These are phyloP conservation scores for Cronartium quercuum DNA, from an alignment of 1,284 basidiomycete genomes.

Conservation along the genomic window DNA sequence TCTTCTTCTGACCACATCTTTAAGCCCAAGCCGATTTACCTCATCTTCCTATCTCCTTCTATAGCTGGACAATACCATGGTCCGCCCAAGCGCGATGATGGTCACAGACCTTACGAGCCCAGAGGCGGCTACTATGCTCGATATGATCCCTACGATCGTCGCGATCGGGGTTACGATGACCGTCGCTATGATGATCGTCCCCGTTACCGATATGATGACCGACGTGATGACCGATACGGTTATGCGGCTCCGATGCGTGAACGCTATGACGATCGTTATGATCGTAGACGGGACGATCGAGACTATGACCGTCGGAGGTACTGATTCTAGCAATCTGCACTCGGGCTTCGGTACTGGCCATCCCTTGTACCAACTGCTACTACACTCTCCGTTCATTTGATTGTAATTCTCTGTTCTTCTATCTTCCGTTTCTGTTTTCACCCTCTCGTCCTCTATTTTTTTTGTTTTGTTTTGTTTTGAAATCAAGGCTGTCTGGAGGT, in stretches of 20 bases:
- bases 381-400: too few relatives aligned
- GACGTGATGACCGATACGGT: conserved; percentile 41
- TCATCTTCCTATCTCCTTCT: too few relatives aligned
- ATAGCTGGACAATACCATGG: conserved; percentile 43
- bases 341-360: too few relatives aligned
- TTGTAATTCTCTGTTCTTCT: too few relatives aligned
- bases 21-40: conserved; percentile 54
- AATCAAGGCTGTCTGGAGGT: too few relatives aligned
- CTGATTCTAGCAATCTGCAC: too few relatives aligned
- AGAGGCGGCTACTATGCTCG: conserved; percentile 48
- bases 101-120: conserved; percentile 63
- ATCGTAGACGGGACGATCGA: conserved; percentile 28
- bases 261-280: conserved; percentile 34
- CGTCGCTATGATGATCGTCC: conserved; percentile 10
- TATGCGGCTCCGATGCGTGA: conserved; percentile 40
- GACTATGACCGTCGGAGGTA: conserved; percentile 37
- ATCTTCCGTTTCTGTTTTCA: too few relatives aligned
- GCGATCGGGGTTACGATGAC: conserved; percentile 17
- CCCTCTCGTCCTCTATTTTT: too few relatives aligned
- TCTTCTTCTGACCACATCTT: conserved; percentile 5
- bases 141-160: conserved; percentile 39
- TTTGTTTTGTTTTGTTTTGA: too few relatives aligned
- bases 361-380: too few relatives aligned
- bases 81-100: conserved; percentile 54
- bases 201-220: conserved; percentile 43